These are phyloP conservation scores for Geranium rotundifolium DNA, from an alignment of 345 rosid genomes.

Conservation along the genomic window DNA sequence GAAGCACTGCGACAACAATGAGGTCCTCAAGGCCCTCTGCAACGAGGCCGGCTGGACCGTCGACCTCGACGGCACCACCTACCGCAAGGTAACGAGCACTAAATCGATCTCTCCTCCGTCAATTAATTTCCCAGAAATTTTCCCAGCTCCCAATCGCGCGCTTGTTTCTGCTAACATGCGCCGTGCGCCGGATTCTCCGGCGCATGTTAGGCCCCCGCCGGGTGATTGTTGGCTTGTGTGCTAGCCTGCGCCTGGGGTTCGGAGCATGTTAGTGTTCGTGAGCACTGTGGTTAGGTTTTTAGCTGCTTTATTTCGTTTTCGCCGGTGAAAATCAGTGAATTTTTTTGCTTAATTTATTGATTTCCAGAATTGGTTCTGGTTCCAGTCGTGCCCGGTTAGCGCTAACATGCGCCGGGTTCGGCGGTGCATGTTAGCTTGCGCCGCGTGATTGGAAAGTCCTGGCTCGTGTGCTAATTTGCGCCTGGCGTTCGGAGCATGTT, in stretches of 20 bases:
- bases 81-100: slow-evolving; percentile 49
- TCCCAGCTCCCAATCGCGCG: background rate
- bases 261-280: background rate
- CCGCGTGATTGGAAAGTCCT: background rate
- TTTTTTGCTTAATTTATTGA: too few relatives aligned
- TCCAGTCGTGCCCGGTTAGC: background rate
- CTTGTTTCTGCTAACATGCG: slow-evolving; percentile 2
- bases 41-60: slow-evolving; percentile 86
- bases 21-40: slow-evolving; percentile 81
- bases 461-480: background rate
- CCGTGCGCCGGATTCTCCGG: slow-evolving; percentile 5
- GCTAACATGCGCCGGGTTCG: slow-evolving; percentile 7
- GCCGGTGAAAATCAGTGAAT: too few relatives aligned
- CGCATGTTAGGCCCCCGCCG: background rate
- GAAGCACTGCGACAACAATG: slow-evolving; percentile 87
- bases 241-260: background rate
- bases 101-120: too few relatives aligned
- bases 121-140: too few relatives aligned
- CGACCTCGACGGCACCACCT: slow-evolving; percentile 77
- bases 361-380: too few relatives aligned
- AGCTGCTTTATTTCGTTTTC: too few relatives aligned
- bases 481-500: background rate
- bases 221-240: background rate
- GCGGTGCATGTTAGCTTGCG: background rate
- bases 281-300: too few relatives aligned